Conservation (phyloP, 2,329 filamentous ascomycete species). For the Madurella mycetomatis region DNA sequence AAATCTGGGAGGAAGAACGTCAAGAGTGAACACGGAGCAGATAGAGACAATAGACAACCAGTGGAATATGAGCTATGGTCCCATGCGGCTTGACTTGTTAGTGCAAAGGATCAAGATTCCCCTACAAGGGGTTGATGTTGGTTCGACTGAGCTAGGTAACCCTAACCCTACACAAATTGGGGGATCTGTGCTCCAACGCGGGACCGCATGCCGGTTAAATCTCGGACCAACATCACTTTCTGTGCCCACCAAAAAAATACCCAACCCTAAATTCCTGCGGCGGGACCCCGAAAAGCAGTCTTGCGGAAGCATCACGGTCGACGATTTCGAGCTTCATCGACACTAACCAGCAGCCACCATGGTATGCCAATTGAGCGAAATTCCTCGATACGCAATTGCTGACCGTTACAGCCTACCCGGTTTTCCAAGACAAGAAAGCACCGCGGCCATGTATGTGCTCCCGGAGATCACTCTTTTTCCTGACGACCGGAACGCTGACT, state of each 20-base stretch:
- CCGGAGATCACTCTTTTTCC: slow-evolving; percentile 12
- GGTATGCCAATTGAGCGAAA: slow-evolving; percentile 21
- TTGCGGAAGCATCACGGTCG: slow-evolving; percentile 26
- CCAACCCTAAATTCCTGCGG: slow-evolving; percentile 27
- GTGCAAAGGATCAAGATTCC: too few relatives aligned
- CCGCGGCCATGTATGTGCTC: slow-evolving; percentile 47
- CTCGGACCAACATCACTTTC: slow-evolving; percentile 18
- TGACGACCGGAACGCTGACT: slow-evolving; percentile 29
- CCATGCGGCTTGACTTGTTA: too few relatives aligned
- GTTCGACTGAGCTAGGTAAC: too few relatives aligned
- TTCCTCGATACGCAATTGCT: slow-evolving; percentile 15
- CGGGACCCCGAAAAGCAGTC: slow-evolving; percentile 22
- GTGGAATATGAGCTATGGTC: too few relatives aligned
- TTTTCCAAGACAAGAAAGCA: slow-evolving; percentile 74
- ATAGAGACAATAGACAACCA: too few relatives aligned
- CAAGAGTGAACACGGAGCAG: too few relatives aligned
- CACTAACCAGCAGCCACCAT: slow-evolving; percentile 27
- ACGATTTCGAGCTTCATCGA: slow-evolving; percentile 26
- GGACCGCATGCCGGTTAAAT: slow-evolving; percentile 13
- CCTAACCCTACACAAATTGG: background rate
- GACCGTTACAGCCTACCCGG: slow-evolving; percentile 56
- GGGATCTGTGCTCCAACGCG: background rate
- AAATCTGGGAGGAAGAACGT: too few relatives aligned
- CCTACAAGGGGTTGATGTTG: too few relatives aligned
- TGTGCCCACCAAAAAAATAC: slow-evolving; percentile 29